Evolutionary conservation across 1,284 basidiomycete genomes (phyloP).

Genomic region (Testicularia cyperi): DNA sequence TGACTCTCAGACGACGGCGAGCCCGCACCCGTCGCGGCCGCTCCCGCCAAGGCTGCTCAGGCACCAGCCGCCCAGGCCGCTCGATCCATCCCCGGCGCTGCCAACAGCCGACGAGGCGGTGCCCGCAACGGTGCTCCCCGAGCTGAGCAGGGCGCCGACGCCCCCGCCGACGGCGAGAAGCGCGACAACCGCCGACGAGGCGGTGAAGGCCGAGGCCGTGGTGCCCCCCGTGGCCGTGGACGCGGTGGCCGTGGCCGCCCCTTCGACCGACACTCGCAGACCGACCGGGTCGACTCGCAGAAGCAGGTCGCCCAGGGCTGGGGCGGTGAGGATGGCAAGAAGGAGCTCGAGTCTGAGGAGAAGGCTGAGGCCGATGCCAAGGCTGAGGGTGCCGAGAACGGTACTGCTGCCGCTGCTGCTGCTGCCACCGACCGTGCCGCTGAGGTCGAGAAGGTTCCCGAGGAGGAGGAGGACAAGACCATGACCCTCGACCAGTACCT

Average conservation of each 20-base stretch:
- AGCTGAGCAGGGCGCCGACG: constrained; percentile 24
- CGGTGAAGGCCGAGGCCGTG: constrained; percentile 62
- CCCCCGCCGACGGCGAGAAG: constrained; percentile 32
- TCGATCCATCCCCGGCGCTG: constrained; percentile 52
- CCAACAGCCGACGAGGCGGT: constrained; percentile 39
- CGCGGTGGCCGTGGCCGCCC: constrained; percentile 69
- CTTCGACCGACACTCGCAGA: constrained; percentile 78
- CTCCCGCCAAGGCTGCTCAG: constrained; percentile 49
- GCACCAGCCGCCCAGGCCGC: constrained; percentile 39
- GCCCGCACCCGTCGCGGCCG: constrained; percentile 36
- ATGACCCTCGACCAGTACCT: constrained; percentile 78
- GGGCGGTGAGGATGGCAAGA: constrained; percentile 80
- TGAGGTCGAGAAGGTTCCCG: constrained; percentile 50
- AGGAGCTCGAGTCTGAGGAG: constrained; percentile 76
- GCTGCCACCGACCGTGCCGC: constrained; percentile 38
- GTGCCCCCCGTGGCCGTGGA: constrained; percentile 63
- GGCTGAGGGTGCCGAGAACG: constrained; percentile 45
- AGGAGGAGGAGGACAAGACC: constrained; percentile 93
- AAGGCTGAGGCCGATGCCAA: constrained; percentile 63
- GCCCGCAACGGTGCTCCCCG: constrained; percentile 39
- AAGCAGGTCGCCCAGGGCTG: constrained; percentile 89
- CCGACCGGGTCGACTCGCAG: constrained; percentile 76
- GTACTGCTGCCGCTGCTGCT: constrained; percentile 58
- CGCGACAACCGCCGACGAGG: constrained; percentile 5
- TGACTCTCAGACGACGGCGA: constrained; percentile 49